phyloP scores from a whole-genome alignment of 2,329 filamentous ascomycete genomes.

The Metarhizium humberi region DNA sequence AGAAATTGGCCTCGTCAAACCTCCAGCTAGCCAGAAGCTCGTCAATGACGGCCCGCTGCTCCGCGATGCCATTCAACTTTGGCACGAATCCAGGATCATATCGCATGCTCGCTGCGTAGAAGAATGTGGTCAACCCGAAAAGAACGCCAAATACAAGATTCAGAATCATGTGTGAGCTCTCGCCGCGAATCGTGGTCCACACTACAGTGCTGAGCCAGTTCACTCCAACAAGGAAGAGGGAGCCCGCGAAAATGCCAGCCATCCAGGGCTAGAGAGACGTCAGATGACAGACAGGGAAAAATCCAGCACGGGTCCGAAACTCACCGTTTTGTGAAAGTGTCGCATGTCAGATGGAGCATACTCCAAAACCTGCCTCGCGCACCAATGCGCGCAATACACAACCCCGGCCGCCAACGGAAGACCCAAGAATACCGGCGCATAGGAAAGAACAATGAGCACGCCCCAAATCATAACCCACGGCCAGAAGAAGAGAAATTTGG shows the following conservation, averaged over 20 bases:
- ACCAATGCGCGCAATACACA: conserved; percentile 65
- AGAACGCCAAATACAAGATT: conserved; percentile 66
- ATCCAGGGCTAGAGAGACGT: conserved; percentile 61
- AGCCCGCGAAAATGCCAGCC: conserved; percentile 83
- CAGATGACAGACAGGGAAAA: background rate
- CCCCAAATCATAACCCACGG: conserved; percentile 70
- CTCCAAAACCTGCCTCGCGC: conserved; percentile 66
- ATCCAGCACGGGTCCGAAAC: conserved; percentile 18
- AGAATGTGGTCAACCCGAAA: conserved; percentile 65
- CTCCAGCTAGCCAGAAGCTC: conserved; percentile 78
- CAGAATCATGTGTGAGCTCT: conserved; percentile 50
- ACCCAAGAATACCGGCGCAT: conserved; percentile 64
- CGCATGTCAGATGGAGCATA: conserved; percentile 85
- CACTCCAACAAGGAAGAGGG: conserved; percentile 70
- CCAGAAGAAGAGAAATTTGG: conserved; percentile 81
- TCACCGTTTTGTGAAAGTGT: conserved; percentile 77
- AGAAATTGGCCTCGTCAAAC: conserved; percentile 92
- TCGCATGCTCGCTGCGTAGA: conserved; percentile 78
- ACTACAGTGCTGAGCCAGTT: conserved; percentile 69
- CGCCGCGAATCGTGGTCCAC: conserved; percentile 29
- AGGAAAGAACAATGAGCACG: conserved; percentile 62
- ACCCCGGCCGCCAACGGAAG: conserved; percentile 61
- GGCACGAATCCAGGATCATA: conserved; percentile 90
- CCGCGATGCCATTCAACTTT: conserved; percentile 78
- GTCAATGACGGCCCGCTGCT: conserved; percentile 83